Base-by-base conservation (phyloP, 1,139 yeast genomes). In the Candida sp. region DNA sequence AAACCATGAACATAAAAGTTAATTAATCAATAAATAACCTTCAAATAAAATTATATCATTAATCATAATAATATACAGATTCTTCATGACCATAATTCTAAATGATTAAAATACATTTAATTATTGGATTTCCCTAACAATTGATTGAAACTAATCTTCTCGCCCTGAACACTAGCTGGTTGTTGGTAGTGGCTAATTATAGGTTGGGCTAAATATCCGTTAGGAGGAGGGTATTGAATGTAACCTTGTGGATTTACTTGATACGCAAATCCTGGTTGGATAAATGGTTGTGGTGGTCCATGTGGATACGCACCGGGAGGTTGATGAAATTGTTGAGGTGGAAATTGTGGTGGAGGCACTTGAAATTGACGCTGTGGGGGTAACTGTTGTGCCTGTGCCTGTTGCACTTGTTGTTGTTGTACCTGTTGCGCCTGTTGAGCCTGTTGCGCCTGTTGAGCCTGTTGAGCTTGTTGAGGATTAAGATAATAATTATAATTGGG, bases 101-200 rank as follows among this genome's bases (percentile, higher is more conserved):
- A 25, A 25, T 7, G 29, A 11, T 25, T 25, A 7, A 25, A 15
- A 15, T 25, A 25, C 12, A 23, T 41, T 22, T 33, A 44, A 35
- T 37, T 42, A 39, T 66, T 66, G 39, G 66, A 57, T 8, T 73
- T 67, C 30, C 73, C 67, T 48, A 73, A 57, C 49, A 72, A 63
- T 27, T 73, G 76, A 50, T 68, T 66, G 45, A 72, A 72, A 21
- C 72, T 61, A 45, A 73, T 70, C 55, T 64, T 68, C 44, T 71
- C 76, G 33, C 72, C 75, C 33, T 51, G 55, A 35, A 37, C 34
- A 22, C 39, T 37, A 9, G 39, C 39, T 44, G 49, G 42, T 43
- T 51, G 48, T 32, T 46, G 54, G 32, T 39, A 39, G 25, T 42
- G 52, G 22, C 45, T 44, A 6, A 32, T 9, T 12, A 38, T 37